Evolutionary conservation across 2,329 filamentous ascomycete genomes (phyloP), one percentile per base, ranked within the genome.

Genomic region (Xylariaceae sp.): DNA sequence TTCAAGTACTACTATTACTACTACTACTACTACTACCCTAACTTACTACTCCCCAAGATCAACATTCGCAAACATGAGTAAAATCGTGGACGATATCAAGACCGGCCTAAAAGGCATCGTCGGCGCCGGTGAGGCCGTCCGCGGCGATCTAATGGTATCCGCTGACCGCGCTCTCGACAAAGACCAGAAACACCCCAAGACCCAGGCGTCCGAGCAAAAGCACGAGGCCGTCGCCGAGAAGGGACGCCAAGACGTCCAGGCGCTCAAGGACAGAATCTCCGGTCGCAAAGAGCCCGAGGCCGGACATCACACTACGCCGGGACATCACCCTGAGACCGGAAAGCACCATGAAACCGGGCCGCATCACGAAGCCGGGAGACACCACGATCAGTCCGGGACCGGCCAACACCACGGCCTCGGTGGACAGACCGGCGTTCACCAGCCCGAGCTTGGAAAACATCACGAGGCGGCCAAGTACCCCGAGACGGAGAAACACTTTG

Each of bases 61-160:
- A 11, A 37, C 8, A 37, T 0, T 37, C 3, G 8, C 4, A 37
- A 4, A 2, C 9, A 70, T 69, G 68, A 66, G 29, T 51, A 56
- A 65, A 45, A 57, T 68, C 7, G 53, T 66, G 30, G 57, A 68
- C n/a, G 67, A 70, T 59, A 57, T 70, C 43, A 69, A 68, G 57
- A 65, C 66, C 12, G 61, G 65, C 50, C 35, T 68, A 12, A 69
- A 70, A 52, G 68, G 68, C 54, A 56, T 70, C 52, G 64, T 58
- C 19, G 67, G 67, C 50, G 65, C 63, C 4, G 68, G 68, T 37
- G 68, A 70, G 48, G 60, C 64, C 7, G 48, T 69, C n/a, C 65
- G 67, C n/a, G 68, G 68, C 35, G 59, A 50, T 39, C 50, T 63
- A n/a, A 56, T 68, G 57, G 59, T 63, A 31, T 64, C 61, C 4